Evolutionary conservation across 2,329 filamentous ascomycete species (phyloP).

Genomic region (Xylaria sp.): DNA sequence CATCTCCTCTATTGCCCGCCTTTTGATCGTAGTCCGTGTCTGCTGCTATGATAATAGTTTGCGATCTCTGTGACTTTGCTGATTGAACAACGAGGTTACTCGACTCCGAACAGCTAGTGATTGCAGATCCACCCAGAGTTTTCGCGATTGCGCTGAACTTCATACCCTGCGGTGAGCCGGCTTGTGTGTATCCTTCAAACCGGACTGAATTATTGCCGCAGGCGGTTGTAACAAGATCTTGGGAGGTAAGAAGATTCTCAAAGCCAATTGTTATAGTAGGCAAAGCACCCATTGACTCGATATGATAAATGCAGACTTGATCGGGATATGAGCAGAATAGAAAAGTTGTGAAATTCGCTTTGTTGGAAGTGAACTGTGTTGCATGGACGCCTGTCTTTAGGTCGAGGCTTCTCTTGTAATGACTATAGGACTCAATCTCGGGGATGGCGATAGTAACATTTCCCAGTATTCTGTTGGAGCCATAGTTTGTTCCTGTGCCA

Average conservation of each 20-base stretch:
- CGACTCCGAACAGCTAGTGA: conserved; percentile 31
- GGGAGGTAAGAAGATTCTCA: conserved; percentile 53
- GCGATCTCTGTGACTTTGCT: conserved; percentile 36
- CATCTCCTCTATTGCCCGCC: conserved; percentile 56
- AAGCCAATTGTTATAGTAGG: conserved; percentile 56
- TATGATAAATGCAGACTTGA: conserved; percentile 50
- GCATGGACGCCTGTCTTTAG: conserved; percentile 56
- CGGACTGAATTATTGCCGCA: conserved; percentile 16
- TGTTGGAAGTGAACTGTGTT: conserved; percentile 48
- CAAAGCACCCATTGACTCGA: conserved; percentile 45
- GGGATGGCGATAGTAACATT: conserved; percentile 57
- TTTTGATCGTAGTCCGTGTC: conserved; percentile 63
- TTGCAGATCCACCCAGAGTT: conserved; percentile 8
- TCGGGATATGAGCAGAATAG: conserved; percentile 59
- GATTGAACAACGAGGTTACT: conserved; percentile 47
- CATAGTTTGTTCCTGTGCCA: conserved; percentile 51
- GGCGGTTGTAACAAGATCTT: conserved; percentile 24
- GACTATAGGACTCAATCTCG: conserved; percentile 43
- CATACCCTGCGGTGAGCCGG: conserved; percentile 32
- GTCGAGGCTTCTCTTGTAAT: conserved; percentile 51
- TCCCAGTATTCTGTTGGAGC: conserved; percentile 59
- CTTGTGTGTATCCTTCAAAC: conserved; percentile 33
- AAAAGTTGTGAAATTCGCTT: conserved; percentile 48
- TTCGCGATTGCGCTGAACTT: conserved; percentile 31
- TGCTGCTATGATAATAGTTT: conserved; percentile 57